phyloP scores from a whole-genome alignment of 257 asterid species.

The Osmanthus fragrans region DNA sequence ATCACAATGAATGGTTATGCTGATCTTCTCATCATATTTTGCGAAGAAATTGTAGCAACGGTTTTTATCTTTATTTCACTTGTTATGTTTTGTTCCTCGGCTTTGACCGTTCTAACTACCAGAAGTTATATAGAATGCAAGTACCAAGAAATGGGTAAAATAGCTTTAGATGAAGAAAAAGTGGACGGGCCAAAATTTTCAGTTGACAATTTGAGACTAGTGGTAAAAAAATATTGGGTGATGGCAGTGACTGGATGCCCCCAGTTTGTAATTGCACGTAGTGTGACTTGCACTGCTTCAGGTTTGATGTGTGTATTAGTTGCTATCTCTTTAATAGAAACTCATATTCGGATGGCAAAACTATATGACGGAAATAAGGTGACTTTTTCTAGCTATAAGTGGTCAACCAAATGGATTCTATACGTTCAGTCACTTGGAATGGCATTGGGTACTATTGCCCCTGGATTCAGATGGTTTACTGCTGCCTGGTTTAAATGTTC shows the following conservation, averaged over 20 bases:
- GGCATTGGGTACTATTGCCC: conserved; percentile 28
- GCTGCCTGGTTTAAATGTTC: conserved; percentile 7
- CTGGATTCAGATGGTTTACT: conserved; percentile 27
- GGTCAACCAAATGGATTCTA: conserved; percentile 34
- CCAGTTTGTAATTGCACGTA: conserved; percentile 36
- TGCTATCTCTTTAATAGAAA: conserved; percentile 14
- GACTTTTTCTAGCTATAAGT: conserved; percentile 12
- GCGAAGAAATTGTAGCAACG: not conserved
- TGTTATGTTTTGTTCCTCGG: not conserved
- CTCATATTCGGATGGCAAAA: conserved; percentile 10
- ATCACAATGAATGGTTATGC: no score
- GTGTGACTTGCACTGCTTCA: conserved; percentile 20
- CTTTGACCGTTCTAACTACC: conserved; percentile 29
- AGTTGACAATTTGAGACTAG: conserved; percentile 13
- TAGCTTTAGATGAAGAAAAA: not conserved
- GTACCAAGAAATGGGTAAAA: conserved; percentile 28
- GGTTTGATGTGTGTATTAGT: conserved; percentile 27
- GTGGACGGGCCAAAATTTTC: conserved; percentile 9
- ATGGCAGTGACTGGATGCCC: conserved; percentile 39
- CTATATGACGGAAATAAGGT: not conserved
- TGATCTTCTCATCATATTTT: fast-evolving
- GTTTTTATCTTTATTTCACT: conserved; percentile 6
- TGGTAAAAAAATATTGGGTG: conserved; percentile 29
- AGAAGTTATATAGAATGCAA: conserved; percentile 27
- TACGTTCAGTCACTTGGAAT: conserved; percentile 24